Evolutionary conservation across 495 filamentous ascomycete species (phyloP).

Genomic region (Podospora comata): DNA sequence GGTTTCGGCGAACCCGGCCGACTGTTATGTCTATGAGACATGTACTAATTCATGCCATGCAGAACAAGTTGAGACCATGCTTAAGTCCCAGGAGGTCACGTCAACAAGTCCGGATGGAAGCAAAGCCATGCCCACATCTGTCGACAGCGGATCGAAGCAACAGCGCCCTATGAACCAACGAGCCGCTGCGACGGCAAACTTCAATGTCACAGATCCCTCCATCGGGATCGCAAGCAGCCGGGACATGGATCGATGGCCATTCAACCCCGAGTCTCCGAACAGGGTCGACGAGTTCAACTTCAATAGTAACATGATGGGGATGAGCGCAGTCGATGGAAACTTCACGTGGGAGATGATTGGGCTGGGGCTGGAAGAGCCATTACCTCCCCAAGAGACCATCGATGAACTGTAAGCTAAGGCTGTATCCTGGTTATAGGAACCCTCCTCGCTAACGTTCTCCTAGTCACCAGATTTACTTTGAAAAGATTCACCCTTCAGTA

Average conservation of each 20-base stretch:
- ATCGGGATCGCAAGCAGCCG: slow-evolving; percentile 43
- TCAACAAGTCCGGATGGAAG: slow-evolving; percentile 32
- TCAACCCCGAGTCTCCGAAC: slow-evolving; percentile 51
- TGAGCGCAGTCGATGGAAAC: slow-evolving; percentile 48
- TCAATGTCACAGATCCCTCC: slow-evolving; percentile 44
- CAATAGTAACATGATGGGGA: slow-evolving; percentile 41
- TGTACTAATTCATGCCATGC: slow-evolving; percentile 24
- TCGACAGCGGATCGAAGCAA: slow-evolving; percentile 33
- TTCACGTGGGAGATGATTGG: slow-evolving; percentile 91
- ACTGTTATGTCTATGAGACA: slow-evolving; percentile 11
- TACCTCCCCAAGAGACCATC: slow-evolving; percentile 82
- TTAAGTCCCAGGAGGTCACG: slow-evolving; percentile 67
- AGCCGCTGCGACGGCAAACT: slow-evolving; percentile 39
- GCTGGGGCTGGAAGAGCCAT: slow-evolving; percentile 85
- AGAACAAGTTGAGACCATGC: slow-evolving; percentile 93
- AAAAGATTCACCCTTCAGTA: slow-evolving; percentile 78
- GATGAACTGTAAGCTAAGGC: slow-evolving; percentile 71
- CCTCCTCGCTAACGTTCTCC: background rate
- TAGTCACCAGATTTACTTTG: slow-evolving; percentile 83
- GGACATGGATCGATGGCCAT: slow-evolving; percentile 52
- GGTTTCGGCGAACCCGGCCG: background rate
- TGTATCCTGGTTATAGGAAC: background rate
- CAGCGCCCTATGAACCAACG: slow-evolving; percentile 28
- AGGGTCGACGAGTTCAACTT: slow-evolving; percentile 46
- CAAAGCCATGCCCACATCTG: slow-evolving; percentile 32